phyloP scores from a whole-genome alignment of 805 yeast species.

The Ogataea sp. region DNA sequence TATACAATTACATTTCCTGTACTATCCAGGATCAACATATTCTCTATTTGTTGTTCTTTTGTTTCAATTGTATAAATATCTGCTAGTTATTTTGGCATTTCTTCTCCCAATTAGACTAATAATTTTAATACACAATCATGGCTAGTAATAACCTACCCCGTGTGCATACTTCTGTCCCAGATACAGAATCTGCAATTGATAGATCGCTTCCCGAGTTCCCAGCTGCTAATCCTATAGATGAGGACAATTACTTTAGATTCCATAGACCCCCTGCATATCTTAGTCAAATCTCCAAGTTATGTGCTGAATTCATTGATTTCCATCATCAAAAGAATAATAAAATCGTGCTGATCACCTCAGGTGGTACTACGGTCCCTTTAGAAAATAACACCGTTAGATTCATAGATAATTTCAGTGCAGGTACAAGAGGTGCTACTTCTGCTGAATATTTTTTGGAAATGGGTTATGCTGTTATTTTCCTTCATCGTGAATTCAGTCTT shows the following conservation, averaged over 20 bases:
- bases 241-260: slow-evolving; percentile 63
- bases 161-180: slow-evolving; percentile 66
- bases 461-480: slow-evolving; percentile 87
- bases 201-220: slow-evolving; percentile 69
- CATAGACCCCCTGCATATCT: slow-evolving; percentile 73
- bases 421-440: slow-evolving; percentile 94
- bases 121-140: slow-evolving; percentile 40
- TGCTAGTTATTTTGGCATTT: too few species aligned
- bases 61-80: too few species aligned
- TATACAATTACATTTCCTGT: too few species aligned
- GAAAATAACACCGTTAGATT: slow-evolving; percentile 96
- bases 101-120: too few species aligned
- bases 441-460: slow-evolving; percentile 83
- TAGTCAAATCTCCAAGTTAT: slow-evolving; percentile 47
- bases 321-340: slow-evolving; percentile 39
- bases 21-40: too few species aligned
- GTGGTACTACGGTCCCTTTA: slow-evolving; percentile 97
- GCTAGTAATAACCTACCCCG: slow-evolving; percentile 34
- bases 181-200: slow-evolving; percentile 68
- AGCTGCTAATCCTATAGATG: slow-evolving; percentile 65
- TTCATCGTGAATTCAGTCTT: slow-evolving; percentile 87
- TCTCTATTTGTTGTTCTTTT: too few species aligned
- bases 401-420: slow-evolving; percentile 95
- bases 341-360: slow-evolving; percentile 83
- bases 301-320: slow-evolving; percentile 49